Evolutionary conservation across 371 early-diverging fungal species (phyloP), one percentile per base, ranked within the genome.

Genomic region (Saksenaea vasiformis): DNA sequence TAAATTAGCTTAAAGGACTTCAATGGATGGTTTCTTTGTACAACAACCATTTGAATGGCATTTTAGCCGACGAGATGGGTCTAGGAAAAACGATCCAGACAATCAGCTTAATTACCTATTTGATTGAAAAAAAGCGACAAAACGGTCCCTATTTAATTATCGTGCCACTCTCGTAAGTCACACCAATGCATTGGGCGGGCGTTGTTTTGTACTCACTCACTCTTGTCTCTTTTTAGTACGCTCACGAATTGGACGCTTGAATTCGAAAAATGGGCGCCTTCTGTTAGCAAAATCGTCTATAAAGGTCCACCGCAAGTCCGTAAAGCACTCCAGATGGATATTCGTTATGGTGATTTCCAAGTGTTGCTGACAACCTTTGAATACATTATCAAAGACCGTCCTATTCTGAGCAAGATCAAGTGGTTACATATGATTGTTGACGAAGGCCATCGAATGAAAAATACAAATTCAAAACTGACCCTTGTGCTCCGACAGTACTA

Each of bases 381-480:
- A 71, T 98, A 95, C 75, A 91, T 97, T 56, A 96, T 98, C 80
- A 91, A 90, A 71, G 98, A 98, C 64, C 83, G 89, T 65, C 88
- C 87, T 14, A 75, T 91, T 26, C 82, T 99, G 17, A 82, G 87
- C 69, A 90, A 91, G 67, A 85, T 95, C 68, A 92, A 94, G 71
- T 99, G 97, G 96, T 75, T 95, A 15, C 91, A 98, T 77, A 88
- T 93, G 76, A 95, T 99, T 63, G 92, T 99, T 61, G 99, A 99
- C 71, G 99, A 99, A 78, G 99, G 98, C 47, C 99, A 99, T 72
- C 92, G 99, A 72, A 92, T 99, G 89, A 99, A 99, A 83, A 99
- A 99, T 74, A 76, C 90, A 26, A 82, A 93, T 41, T 93, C 95
- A 36, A 97, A 95, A 70, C 83, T 98, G 58, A 89, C 95, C n/a